Base-by-base conservation (phyloP, 495 filamentous ascomycete genomes). In the Recurvomyces mirabilis region DNA sequence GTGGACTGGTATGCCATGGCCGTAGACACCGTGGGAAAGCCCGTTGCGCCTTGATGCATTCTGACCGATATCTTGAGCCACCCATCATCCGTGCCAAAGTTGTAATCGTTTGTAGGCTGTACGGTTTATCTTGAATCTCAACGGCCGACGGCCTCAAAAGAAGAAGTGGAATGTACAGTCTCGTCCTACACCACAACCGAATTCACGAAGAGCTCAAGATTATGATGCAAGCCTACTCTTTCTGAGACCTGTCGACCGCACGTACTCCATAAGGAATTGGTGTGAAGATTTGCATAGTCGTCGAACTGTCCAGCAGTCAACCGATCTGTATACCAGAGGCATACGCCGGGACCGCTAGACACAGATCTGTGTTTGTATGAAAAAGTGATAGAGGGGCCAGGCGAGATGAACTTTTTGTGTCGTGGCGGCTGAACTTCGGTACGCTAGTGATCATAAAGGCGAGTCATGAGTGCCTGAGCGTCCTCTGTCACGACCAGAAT, bases 141-240 rank as follows among this genome's bases (percentile, higher is more conserved):
- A 17, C 35, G 38, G 9, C 45, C 45, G 17, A 47, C 45, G 45
- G 45, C 11, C 45, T 32, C 30, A 19, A 29, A 37, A 23, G 37
- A 41, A 47, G 36, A 37, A 41, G 32, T 47, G 37, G 45, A 47
- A 47, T 47, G 41, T 47, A 47, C 36, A 35, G 45, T 37, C 45
- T 37, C 14, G 25, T 14, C 14, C 20, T 7, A 19, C 11, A n/a
- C 9, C 10, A 22, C 21, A 13, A 13, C 28, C 18, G 10, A 31
- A 4, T 37, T 28, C 38, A 35, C 45, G 35, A 47, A 21, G 45
- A 46, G 20, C 25, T 41, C 45, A 47, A 47, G 37, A 35, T 13
- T 17, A 26, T 17, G 14, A 30, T 22, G 22, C 34, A 11, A 13
- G 7, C 22, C 30, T n/a, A 14, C 20, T 37, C 35, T 25, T 26